Evolutionary conservation across 179 eudicot genomes (phyloP).

Genomic region (Actinidia arguta): DNA sequence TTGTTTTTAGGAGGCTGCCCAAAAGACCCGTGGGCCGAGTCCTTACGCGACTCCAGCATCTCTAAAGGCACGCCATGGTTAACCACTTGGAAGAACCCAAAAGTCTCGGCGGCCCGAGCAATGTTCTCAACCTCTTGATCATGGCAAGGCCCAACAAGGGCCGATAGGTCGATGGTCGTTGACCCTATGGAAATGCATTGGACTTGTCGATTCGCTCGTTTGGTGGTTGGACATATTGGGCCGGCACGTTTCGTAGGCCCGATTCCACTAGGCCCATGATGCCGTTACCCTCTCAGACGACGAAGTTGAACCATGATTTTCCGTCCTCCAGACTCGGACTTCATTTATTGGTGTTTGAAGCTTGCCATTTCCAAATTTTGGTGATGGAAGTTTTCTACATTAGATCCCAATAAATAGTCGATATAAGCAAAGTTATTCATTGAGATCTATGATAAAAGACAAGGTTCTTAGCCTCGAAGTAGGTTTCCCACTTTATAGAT

Average conservation of each 20-base stretch:
- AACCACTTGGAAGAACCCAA: slow-evolving; percentile 48
- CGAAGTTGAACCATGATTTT: slow-evolving; percentile 36
- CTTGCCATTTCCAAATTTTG: too few relatives aligned
- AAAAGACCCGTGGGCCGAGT: slow-evolving; percentile 36
- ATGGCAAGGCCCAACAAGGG: slow-evolving; percentile 37
- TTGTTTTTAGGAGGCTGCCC: slow-evolving; percentile 30
- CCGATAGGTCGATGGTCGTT: slow-evolving; percentile 32
- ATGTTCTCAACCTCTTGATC: slow-evolving; percentile 28
- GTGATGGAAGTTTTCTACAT: too few relatives aligned
- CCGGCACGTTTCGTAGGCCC: slow-evolving; percentile 34
- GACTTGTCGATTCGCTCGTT: slow-evolving; percentile 23
- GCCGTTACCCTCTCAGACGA: slow-evolving; percentile 41
- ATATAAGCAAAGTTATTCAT: too few relatives aligned
- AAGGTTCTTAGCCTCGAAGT: too few relatives aligned
- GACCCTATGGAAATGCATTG: not conserved
- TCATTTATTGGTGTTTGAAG: too few relatives aligned
- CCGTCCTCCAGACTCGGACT: slow-evolving; percentile 23
- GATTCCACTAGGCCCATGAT: slow-evolving; percentile 41
- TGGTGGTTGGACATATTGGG: slow-evolving; percentile 37
- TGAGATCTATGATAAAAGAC: too few relatives aligned
- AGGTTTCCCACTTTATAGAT: too few relatives aligned
- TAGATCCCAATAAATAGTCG: too few relatives aligned
- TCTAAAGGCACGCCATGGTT: slow-evolving; percentile 38
- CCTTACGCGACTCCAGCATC: slow-evolving; percentile 34
- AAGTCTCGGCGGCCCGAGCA: slow-evolving; percentile 34